Conservation (phyloP, 345 rosid genomes). For the Syzygium grande region DNA sequence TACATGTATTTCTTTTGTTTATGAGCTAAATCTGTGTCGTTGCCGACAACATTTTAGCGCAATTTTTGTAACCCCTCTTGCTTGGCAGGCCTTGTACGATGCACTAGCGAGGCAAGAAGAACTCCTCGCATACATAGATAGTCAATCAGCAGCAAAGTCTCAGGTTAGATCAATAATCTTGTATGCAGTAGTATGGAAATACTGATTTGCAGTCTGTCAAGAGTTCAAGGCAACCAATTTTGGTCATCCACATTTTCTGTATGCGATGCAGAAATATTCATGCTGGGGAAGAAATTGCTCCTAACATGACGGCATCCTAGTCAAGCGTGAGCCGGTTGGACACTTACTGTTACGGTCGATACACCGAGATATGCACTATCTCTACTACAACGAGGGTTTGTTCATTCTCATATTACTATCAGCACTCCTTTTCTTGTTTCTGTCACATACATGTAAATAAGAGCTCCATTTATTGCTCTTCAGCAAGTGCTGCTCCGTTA, state of each 20-base stretch:
- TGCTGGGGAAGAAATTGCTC: conserved; percentile 2
- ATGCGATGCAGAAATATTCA: neutral
- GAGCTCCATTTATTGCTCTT: neutral
- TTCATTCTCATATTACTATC: neutral
- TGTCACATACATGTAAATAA: neutral
- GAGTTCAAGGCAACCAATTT: neutral
- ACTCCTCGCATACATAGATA: conserved; percentile 68
- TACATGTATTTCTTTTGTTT: neutral
- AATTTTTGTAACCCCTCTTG: neutral
- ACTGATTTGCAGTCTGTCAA: neutral
- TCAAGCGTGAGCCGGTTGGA: neutral
- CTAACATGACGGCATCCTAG: neutral
- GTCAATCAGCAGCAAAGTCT: conserved; percentile 43
- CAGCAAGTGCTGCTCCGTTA: neutral
- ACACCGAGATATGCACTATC: neutral
- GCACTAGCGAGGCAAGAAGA: conserved; percentile 85
- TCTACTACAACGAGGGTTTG: neutral
- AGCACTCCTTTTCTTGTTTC: neutral
- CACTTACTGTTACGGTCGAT: neutral
- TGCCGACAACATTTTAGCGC: neutral
- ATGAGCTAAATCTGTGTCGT: neutral
- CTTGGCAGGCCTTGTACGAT: conserved; percentile 63
- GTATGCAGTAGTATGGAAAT: neutral
- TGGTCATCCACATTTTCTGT: neutral
- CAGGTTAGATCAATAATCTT: conserved; percentile 24